Evolutionary conservation across 805 yeast species (phyloP), one percentile per base, ranked within the genome.

Genomic region (Metschnikowia similis): DNA sequence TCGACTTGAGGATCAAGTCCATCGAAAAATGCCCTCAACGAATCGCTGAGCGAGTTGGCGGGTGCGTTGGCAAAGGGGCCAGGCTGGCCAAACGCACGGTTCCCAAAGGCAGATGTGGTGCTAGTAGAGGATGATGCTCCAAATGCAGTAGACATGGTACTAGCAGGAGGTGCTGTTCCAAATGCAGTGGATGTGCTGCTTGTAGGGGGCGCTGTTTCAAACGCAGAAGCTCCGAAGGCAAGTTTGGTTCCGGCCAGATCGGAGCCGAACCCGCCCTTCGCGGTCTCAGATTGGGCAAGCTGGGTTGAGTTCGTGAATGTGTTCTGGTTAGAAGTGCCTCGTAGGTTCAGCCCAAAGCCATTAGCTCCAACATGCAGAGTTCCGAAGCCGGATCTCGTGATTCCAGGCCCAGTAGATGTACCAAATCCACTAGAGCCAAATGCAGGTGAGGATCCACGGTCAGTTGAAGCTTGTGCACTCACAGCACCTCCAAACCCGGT

Each of bases 1-100:
- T 70, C 43, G 0, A 82, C 71, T 2, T 59, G 67, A 4, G 75
- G 77, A 43, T 77, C 67, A 3, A 83, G 56, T 3, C 76, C 79
- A 0, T 66, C 70, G 4, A 66, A 57, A 2, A 45, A 45, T 13
- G 34, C 45, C 27, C n/a, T 41, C 27, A 31, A 11, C n/a, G 35
- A 10, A 1, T 26, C 26, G 14, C 14, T 27, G 2, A 42, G 27
- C 10, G 41, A 35, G 31, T 6, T 27, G 6, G n/a, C 16, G 14
- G 37, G 10, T 6, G 6, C 31, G 8, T 43, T 39, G 34, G 26
- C 38, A 3, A 14, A 35, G 8, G 32, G 6, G 16, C 26, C 35
- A 7, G 45, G 3, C 36, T 31, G 36, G 14, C 36, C 34, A 8
- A 31, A 31, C 21, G 11, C 28, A 13, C 16, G 14, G 4, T 35